Conservation (phyloP, 176 grass and related monocot species). For the Cenchrus purpureus region DNA sequence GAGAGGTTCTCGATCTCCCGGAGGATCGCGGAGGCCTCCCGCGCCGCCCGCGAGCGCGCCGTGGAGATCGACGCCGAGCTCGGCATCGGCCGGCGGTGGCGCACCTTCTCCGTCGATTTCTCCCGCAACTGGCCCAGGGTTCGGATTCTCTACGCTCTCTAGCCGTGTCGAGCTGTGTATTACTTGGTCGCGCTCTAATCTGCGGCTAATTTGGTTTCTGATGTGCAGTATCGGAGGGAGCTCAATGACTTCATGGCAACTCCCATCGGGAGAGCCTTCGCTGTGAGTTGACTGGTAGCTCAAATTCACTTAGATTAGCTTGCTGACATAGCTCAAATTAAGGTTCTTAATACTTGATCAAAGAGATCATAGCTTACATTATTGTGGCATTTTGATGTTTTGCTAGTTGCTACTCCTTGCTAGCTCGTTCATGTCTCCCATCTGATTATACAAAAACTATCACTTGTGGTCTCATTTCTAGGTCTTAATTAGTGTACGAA, state of each 20-base stretch:
- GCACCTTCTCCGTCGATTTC: slow-evolving; percentile 87
- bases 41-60: slow-evolving; percentile 53
- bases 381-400: not conserved
- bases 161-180: not conserved
- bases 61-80: slow-evolving; percentile 81
- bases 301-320: not conserved
- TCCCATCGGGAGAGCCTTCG: slow-evolving; percentile 69
- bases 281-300: slow-evolving; percentile 61
- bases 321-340: not conserved
- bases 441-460: not conserved
- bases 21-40: slow-evolving; percentile 61
- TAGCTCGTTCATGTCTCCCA: slow-evolving; percentile 26
- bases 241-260: slow-evolving; percentile 66
- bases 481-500: not conserved
- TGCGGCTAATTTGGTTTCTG: slow-evolving; percentile 34
- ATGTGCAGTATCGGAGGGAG: slow-evolving; percentile 79
- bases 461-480: not conserved
- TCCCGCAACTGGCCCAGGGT: slow-evolving; percentile 95
- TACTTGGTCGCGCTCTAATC: not conserved
- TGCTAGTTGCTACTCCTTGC: not conserved
- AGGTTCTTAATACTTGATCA: not conserved
- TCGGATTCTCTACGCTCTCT: slow-evolving; percentile 1
- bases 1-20: slow-evolving; percentile 59
- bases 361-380: slow-evolving; percentile 9
- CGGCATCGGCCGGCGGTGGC: slow-evolving; percentile 74